These are phyloP conservation scores for Trichosporon sp. DNA, from an alignment of 1,284 basidiomycete species.

Conservation along the genomic window DNA sequence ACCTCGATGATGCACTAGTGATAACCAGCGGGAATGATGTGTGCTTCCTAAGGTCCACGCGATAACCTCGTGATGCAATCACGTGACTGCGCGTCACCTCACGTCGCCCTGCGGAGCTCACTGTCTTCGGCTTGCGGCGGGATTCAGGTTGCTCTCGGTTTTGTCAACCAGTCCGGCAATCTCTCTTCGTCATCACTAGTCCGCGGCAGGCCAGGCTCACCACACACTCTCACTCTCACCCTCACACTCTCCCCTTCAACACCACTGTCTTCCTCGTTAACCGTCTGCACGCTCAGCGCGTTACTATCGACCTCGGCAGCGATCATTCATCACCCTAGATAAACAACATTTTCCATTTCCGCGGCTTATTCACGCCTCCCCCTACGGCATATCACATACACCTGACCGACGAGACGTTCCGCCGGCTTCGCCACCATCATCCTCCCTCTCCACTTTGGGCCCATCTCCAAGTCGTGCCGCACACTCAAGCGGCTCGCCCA, in stretches of 20 bases:
- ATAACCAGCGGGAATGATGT: constrained; percentile 2
- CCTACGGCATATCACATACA: background rate
- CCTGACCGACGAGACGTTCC: background rate
- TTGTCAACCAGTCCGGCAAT: background rate
- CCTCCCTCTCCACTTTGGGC: constrained; percentile 1
- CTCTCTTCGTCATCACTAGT: background rate
- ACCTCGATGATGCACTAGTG: constrained; percentile 9
- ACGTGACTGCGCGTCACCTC: background rate
- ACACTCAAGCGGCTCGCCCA: constrained; percentile 10
- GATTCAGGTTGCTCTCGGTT: background rate
- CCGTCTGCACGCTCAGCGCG: background rate
- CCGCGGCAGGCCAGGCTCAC: background rate
- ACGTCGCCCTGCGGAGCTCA: background rate
- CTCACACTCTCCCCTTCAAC: background rate
- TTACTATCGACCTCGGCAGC: background rate
- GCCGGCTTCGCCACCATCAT: background rate
- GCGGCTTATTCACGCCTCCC: background rate
- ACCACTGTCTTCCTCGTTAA: background rate
- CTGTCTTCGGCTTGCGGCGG: background rate
- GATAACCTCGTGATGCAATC: background rate
- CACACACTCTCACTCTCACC: background rate
- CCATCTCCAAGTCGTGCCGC: background rate
- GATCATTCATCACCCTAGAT: background rate
- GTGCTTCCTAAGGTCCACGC: background rate
- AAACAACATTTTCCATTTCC: background rate